phyloP scores from a whole-genome alignment of 352 stramenopile genomes.

The Phytophthora uliginosa region DNA sequence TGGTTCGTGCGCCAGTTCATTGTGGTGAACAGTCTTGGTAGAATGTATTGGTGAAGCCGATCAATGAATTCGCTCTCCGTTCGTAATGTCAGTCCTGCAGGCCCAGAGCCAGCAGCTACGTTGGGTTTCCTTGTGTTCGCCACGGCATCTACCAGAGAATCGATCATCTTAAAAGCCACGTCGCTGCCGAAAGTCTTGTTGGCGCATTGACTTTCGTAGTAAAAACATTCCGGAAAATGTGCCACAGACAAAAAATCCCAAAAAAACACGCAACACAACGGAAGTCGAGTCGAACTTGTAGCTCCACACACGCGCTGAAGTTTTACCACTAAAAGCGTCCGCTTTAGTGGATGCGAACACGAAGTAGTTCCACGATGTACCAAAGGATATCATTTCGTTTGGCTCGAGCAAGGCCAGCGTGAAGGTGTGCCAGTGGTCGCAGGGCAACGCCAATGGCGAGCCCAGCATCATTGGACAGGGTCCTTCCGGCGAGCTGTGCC shows the following conservation, averaged over 20 bases:
- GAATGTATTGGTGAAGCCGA: slow-evolving; percentile 46
- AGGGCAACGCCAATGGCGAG: slow-evolving; percentile 12
- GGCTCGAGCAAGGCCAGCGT: slow-evolving; percentile 11
- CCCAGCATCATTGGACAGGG: slow-evolving; percentile 17
- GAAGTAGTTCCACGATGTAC: slow-evolving; percentile 33
- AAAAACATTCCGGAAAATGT: slow-evolving; percentile 34
- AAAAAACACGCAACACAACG: slow-evolving; percentile 33
- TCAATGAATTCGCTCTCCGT: slow-evolving; percentile 37
- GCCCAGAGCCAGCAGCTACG: neutral
- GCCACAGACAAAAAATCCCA: slow-evolving; percentile 17
- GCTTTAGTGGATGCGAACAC: slow-evolving; percentile 22
- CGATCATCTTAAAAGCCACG: slow-evolving; percentile 37
- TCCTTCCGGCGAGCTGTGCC: slow-evolving; percentile 9
- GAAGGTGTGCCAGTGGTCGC: slow-evolving; percentile 22
- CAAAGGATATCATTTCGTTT: slow-evolving; percentile 31
- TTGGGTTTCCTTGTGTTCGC: neutral
- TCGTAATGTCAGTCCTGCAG: slow-evolving; percentile 11
- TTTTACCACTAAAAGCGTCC: slow-evolving; percentile 9
- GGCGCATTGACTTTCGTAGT: slow-evolving; percentile 14
- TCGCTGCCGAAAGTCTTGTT: slow-evolving; percentile 11
- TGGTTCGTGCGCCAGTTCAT: slow-evolving; percentile 41
- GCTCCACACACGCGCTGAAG: slow-evolving; percentile 27
- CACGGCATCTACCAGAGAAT: slow-evolving; percentile 20
- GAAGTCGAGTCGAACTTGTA: slow-evolving; percentile 52
- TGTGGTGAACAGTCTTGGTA: slow-evolving; percentile 35